phyloP scores from a whole-genome alignment of 805 yeast genomes.

The Kodamaea laetipori region DNA sequence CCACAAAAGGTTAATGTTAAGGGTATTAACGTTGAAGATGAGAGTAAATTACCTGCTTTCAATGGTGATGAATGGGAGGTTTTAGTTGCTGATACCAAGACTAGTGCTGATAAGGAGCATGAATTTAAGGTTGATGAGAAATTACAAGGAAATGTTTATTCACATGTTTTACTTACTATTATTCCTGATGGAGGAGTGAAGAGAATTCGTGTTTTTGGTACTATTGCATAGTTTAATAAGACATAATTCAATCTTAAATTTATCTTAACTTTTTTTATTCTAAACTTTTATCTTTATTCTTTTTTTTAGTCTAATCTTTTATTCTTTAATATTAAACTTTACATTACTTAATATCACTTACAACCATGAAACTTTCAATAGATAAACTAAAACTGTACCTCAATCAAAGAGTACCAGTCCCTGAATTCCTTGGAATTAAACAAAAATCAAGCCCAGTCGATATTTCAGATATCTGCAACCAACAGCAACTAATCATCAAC shows the following conservation, averaged over 20 bases:
- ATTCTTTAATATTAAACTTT: too few species aligned
- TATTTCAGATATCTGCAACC: neutral
- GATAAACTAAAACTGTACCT: conserved; percentile 8
- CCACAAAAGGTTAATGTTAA: conserved; percentile 80
- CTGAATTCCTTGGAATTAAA: conserved; percentile 4
- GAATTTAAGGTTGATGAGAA: conserved; percentile 40
- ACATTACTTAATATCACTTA: too few species aligned
- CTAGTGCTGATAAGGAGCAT: conserved; percentile 86
- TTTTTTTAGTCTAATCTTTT: neutral
- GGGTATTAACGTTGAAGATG: conserved; percentile 46
- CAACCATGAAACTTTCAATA: conserved; percentile 1
- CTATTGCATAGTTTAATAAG: conserved; percentile 22
- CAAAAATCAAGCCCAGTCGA: conserved; percentile 2
- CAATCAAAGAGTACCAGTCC: conserved; percentile 9
- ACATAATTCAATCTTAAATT: too few species aligned
- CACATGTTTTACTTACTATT: conserved; percentile 78
- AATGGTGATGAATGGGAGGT: conserved; percentile 58
- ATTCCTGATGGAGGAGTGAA: conserved; percentile 98
- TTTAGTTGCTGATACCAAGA: conserved; percentile 67
- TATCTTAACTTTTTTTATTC: too few species aligned
- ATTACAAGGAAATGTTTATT: conserved; percentile 31
- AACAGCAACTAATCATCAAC: conserved; percentile 3
- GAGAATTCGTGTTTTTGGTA: conserved; percentile 82
- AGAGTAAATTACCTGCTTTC: conserved; percentile 39
- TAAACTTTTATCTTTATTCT: too few species aligned